phyloP scores from a whole-genome alignment of 2,329 filamentous ascomycete species.

The Cryphonectria japonica region DNA sequence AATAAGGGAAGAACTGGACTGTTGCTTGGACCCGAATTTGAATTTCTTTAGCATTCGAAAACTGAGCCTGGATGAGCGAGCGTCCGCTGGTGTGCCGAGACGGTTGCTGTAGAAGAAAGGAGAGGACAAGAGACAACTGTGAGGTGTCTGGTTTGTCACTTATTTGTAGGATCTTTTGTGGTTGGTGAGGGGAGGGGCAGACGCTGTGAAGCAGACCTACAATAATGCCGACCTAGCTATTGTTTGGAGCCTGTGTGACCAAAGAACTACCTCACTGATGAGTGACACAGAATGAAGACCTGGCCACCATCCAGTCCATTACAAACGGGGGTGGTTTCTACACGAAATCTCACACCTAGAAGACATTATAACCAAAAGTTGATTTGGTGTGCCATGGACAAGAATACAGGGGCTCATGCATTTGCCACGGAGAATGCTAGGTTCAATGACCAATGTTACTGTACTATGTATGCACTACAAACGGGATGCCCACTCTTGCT shows the following conservation, averaged over 20 bases:
- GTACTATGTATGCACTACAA: constrained; percentile 15
- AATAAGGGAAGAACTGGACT: neutral
- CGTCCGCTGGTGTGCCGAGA: neutral
- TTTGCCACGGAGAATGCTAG: neutral
- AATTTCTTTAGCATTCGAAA: neutral
- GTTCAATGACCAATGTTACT: neutral
- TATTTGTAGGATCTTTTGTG: neutral
- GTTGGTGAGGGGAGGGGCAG: neutral
- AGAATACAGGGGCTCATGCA: neutral
- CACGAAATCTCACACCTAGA: neutral
- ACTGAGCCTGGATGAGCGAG: neutral
- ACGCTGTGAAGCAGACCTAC: neutral
- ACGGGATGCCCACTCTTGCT: constrained; percentile 18
- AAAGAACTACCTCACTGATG: neutral
- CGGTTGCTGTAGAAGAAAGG: neutral
- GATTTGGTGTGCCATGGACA: neutral
- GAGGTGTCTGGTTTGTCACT: neutral
- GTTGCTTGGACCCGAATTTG: neutral
- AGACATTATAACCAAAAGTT: neutral
- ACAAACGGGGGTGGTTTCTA: neutral
- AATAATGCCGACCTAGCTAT: neutral
- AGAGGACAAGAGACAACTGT: neutral
- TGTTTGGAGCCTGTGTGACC: neutral
- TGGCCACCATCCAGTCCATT: neutral
- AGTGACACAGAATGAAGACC: neutral